phyloP scores from a whole-genome alignment of 345 rosid species.

The Odontarrhena argentea region DNA sequence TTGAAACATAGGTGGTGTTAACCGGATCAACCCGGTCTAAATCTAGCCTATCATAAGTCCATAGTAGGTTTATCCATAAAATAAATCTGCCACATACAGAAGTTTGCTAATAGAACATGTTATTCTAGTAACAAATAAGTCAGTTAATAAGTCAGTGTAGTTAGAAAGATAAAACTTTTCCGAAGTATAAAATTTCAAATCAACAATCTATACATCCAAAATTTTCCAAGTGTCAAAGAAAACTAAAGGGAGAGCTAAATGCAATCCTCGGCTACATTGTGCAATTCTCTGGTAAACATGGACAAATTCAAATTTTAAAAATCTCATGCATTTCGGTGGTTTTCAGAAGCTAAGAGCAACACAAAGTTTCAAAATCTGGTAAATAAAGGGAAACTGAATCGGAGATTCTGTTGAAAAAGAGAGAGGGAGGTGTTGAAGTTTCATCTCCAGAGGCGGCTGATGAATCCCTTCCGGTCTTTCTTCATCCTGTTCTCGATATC shows the following conservation, averaged over 20 bases:
- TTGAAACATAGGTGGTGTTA: too few relatives aligned
- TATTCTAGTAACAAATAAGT: too few relatives aligned
- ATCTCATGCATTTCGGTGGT: slow-evolving; percentile 5
- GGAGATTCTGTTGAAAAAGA: slow-evolving; percentile 20
- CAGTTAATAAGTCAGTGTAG: too few relatives aligned
- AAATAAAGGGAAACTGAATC: slow-evolving; percentile 5
- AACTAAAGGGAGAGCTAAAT: background rate
- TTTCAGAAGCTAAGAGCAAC: slow-evolving; percentile 17
- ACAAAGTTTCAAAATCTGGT: background rate
- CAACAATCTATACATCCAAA: background rate
- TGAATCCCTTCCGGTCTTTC: slow-evolving; percentile 72
- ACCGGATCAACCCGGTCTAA: too few relatives aligned
- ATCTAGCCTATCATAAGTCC: too few relatives aligned
- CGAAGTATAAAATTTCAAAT: too few relatives aligned
- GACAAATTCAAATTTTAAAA: slow-evolving; percentile 6
- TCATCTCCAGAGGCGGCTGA: slow-evolving; percentile 75
- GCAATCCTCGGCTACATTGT: slow-evolving; percentile 27
- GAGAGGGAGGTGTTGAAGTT: slow-evolving; percentile 5
- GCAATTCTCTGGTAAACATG: slow-evolving; percentile 30
- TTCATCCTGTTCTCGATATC: slow-evolving; percentile 80
- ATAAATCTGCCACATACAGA: too few relatives aligned
- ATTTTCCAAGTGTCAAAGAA: slow-evolving; percentile 5
- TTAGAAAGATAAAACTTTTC: too few relatives aligned
- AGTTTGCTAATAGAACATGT: too few relatives aligned
- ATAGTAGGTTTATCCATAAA: too few relatives aligned